A percentile compares a stretch with the other conserved stretches of the same genome.
phyloP scores from a whole-genome alignment of 176 grass and related monocot genomes.

The Rhynchospora pubera region DNA sequence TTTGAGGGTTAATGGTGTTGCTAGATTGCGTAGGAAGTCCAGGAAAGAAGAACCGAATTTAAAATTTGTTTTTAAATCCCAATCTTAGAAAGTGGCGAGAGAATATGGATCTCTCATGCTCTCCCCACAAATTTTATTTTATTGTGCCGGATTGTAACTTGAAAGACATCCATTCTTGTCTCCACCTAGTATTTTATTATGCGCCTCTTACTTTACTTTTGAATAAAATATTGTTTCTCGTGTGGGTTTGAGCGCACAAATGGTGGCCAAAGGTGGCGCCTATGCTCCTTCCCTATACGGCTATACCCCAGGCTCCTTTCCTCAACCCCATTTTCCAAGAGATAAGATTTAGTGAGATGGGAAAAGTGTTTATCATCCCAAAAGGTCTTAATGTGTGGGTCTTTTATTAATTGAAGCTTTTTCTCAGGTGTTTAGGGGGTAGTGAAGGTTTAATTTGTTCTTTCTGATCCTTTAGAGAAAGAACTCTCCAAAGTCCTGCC shows the following conservation, averaged over 20 bases:
- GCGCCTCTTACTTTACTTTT: not conserved
- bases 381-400: not conserved
- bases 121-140: conserved; percentile 1
- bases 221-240: conserved; percentile 7
- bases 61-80: conserved; percentile 24
- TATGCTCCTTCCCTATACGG: conserved; percentile 4
- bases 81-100: conserved; percentile 8
- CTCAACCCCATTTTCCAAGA: conserved; percentile 10
- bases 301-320: not conserved
- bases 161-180: conserved; percentile 18
- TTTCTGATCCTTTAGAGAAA: conserved; percentile 13
- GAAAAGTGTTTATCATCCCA: not conserved
- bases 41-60: conserved; percentile 8
- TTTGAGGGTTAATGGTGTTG: not conserved
- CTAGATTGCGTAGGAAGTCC: not conserved
- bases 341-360: conserved; percentile 6
- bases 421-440: conserved; percentile 13
- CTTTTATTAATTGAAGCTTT: conserved; percentile 7
- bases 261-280: conserved; percentile 31
- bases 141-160: conserved; percentile 20
- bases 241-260: conserved; percentile 21
- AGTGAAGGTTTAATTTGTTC: not conserved
- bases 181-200: conserved; percentile 8
- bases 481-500: not conserved
- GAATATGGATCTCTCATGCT: conserved; percentile 16